Evolutionary conservation across 768 basidiomycete species (phyloP), one percentile per base, ranked within the genome.

Genomic region (Kwoniella dendrophila): DNA sequence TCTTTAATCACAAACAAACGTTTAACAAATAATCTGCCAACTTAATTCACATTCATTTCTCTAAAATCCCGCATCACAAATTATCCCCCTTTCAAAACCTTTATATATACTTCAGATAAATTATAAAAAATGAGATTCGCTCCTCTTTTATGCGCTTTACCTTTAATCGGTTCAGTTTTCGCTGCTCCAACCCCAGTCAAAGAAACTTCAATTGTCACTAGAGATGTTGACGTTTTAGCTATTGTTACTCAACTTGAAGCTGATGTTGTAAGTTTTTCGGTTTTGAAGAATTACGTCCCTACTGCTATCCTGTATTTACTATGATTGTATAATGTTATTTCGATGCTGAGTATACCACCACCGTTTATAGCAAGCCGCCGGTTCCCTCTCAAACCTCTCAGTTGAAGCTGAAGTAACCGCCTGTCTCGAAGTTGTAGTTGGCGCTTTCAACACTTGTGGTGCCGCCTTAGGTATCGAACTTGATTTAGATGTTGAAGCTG

Each of bases 151-250:
- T 55, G 58, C 33, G 62, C 62, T 58, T 34, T 64, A 10, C 62
- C 62, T 26, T 41, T 64, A 34, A 52, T 64, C 40, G 62, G 49
- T 26, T 57, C 62, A n/a, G 62, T 51, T 27, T 58, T 64, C 56
- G 55, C 62, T 53, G 62, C 56, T 43, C 62, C 62, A 36, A 56
- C 55, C 27, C 55, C 55, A 22, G 43, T 59, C 47, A 49, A 48
- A 36, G 48, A 50, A 12, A 48, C 30, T 41, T 24, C 54, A 27
- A 40, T 64, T 10, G 55, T 26, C 20, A 64, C 57, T 26, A 30
- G 48, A 27, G 56, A 64, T 41, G 56, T 64, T 26, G 62, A 64
- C 27, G 62, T 64, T 32, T 27, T 58, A 16, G 49, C 62, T 52
- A 47, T 58, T 38, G 62, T 64, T 22, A 60, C 59, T 26, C 38